Percentiles rank a stretch among this genome's conserved stretches.
phyloP scores from a whole-genome alignment of 2,329 filamentous ascomycete genomes.

The Penicillium sp. region DNA sequence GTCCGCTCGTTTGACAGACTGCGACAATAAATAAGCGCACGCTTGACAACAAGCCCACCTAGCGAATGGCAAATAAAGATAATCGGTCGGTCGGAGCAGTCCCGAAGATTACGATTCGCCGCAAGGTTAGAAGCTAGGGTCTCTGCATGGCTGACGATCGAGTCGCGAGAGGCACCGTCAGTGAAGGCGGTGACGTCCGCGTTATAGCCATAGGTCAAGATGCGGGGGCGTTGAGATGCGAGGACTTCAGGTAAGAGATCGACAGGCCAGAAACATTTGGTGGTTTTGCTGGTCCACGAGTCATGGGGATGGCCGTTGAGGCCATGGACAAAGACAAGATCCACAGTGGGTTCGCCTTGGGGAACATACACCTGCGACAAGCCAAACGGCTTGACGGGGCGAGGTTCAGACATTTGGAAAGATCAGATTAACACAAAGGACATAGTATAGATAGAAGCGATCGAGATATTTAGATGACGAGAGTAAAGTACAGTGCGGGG shows the following conservation, averaged over 20 bases:
- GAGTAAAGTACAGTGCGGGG: neutral
- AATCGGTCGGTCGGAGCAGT: conserved; percentile 63
- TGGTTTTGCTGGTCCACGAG: conserved; percentile 58
- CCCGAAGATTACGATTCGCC: conserved; percentile 57
- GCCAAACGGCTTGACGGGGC: conserved; percentile 39
- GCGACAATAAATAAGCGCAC: conserved; percentile 66
- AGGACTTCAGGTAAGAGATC: conserved; percentile 66
- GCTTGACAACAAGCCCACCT: conserved; percentile 71
- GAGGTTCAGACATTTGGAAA: conserved; percentile 4
- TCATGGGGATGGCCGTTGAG: conserved; percentile 65
- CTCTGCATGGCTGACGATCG: conserved; percentile 71
- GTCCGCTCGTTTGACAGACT: conserved; percentile 60
- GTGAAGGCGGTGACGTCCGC: conserved; percentile 59
- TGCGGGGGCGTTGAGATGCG: conserved; percentile 58
- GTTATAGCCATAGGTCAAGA: conserved; percentile 74
- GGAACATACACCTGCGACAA: conserved; percentile 44
- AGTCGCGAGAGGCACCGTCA: conserved; percentile 60
- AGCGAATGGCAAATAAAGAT: conserved; percentile 76
- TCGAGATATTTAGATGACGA: neutral
- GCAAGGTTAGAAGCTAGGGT: conserved; percentile 64
- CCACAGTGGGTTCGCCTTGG: conserved; percentile 39
- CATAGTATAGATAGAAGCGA: neutral
- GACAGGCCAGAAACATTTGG: conserved; percentile 65
- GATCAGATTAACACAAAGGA: neutral
- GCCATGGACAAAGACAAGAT: conserved; percentile 70